Evolutionary conservation across 2,329 filamentous ascomycete genomes (phyloP), one percentile per base, ranked within the genome.

Genomic region (Fusarium luffae): DNA sequence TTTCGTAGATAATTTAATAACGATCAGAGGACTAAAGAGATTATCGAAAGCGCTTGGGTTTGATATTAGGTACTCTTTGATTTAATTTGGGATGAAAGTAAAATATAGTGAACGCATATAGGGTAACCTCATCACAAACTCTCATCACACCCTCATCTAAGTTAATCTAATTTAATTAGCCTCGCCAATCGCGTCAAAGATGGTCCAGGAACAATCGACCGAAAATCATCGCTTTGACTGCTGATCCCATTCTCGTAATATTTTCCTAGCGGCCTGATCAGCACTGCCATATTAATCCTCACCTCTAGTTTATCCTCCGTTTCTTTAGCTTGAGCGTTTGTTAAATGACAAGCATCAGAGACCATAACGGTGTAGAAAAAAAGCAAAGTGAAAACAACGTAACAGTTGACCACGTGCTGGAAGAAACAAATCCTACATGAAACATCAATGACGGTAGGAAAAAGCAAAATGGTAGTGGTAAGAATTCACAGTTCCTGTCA

Each of bases 231-330:
- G 25, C 42, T 16, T 34, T 47, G 41, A 27, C 14, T 25, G 48
- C 21, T 65, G 50, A 59, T 52, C 46, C 14, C 43, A 42, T 43
- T 57, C 28, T 51, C 37, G 21, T 40, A 42, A 40, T 46, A 46
- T 37, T 44, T 32, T 21, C 40, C 37, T 70, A 71, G 63, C 42
- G 51, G 11, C 46, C 34, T 19, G 63, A 70, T 65, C 68, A 47
- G 32, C 68, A 37, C 59, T 68, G 59, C 47, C 54, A 68, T 48
- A 6, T 51, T 47, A 42, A 58, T 42, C 30, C 18, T 34, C 11
- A 25, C 27, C 19, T 51, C 28, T 64, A 59, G 59, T 48, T 9
- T 23, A 21, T 25, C 23, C 41, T 52, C 52, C 44, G 65, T 54
- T 40, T 50, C 27, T 19, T 34, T 70, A 68, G 34, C 13, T 42